Percentiles rank a stretch among this genome's conserved stretches.
Evolutionary conservation across 257 asterid species (phyloP).

Genomic region (Paulownia fortunei): DNA sequence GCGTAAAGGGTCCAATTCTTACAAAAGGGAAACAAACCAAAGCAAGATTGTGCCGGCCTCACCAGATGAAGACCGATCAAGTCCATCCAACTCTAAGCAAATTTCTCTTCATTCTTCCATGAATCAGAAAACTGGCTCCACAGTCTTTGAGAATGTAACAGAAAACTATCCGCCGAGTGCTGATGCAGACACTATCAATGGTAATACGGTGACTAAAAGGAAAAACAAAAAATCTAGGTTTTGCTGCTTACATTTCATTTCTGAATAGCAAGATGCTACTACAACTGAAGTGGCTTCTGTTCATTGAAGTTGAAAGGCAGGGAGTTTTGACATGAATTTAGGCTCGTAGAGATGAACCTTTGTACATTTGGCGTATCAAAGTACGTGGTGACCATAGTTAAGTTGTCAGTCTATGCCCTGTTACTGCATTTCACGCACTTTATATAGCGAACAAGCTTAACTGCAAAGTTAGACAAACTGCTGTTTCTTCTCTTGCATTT

Average conservation of each 20-base stretch:
- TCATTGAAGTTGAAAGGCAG: neutral
- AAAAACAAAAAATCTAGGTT: slow-evolving; percentile 39
- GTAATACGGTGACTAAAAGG: slow-evolving; percentile 27
- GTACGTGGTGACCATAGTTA: too few species aligned
- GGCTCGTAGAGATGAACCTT: too few species aligned
- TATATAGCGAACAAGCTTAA: too few species aligned
- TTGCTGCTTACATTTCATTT: slow-evolving; percentile 50
- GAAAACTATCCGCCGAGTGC: slow-evolving; percentile 9
- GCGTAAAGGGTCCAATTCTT: slow-evolving; percentile 38
- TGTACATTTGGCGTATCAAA: too few species aligned
- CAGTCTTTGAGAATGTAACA: slow-evolving; percentile 23
- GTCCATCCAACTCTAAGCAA: slow-evolving; percentile 30
- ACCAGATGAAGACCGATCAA: slow-evolving; percentile 44
- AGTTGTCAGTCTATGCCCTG: too few species aligned
- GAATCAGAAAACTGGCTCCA: slow-evolving; percentile 24
- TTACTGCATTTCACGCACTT: too few species aligned
- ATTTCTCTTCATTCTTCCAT: slow-evolving; percentile 32
- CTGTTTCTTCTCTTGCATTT: too few species aligned
- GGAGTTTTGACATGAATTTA: too few species aligned
- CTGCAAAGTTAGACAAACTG: too few species aligned
- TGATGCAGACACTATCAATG: slow-evolving; percentile 22
- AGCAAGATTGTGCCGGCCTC: slow-evolving; percentile 66
- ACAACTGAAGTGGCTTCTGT: neutral
- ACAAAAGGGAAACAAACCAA: slow-evolving; percentile 47
- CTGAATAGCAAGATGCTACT: neutral